Base-by-base conservation (phyloP, 768 basidiomycete species). In the Trametes gibbosa region DNA sequence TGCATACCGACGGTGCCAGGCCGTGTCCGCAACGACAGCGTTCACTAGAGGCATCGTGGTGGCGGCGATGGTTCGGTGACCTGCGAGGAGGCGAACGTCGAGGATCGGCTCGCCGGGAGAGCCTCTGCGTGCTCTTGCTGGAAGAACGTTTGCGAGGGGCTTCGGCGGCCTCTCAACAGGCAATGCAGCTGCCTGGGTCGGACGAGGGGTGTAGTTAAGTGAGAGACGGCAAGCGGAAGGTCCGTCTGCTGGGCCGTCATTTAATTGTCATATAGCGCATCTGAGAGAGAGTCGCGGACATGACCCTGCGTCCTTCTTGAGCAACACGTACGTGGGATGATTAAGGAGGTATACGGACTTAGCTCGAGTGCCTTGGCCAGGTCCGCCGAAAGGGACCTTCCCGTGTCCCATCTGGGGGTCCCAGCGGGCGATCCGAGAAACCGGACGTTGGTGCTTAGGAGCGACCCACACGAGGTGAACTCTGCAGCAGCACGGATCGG, bases 71-170 rank as follows among this genome's bases (percentile, higher is more conserved):
- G 37, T 17, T 13, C 37, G 17, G 16, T 39, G 37, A 39, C 37
- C 47, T 25, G 34, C 39, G 55, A 19, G 27, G 35, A 19, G 46
- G 17, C 46, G 24, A 49, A 14, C 13, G 39, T 49, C 47, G 55
- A 56, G 55, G 55, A 56, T 56, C 55, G 55, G 55, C 55, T 56
- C 37, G 48, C n/a, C 55, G 55, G 39, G 25, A 25, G 21, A 39
- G 7, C 55, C 55, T 40, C 32, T 32, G 55, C 48, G 25, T 17
- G 47, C 47, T 19, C 47, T 49, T 5, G 35, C 37, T 49, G 37
- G 55, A 32, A 21, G 43, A 29, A 53, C n/a, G 41, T 12, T 37
- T 16, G 29, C 27, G 45, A 35, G 34, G 24, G 46, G 23, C 46
- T 39, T 39, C 54, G 47, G n/a, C 39, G 39, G 47, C n/a, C 55